Evolutionary conservation across 2,329 filamentous ascomycete genomes (phyloP), one percentile per base, ranked within the genome.

Genomic region (Pestalotiopsis sp.): DNA sequence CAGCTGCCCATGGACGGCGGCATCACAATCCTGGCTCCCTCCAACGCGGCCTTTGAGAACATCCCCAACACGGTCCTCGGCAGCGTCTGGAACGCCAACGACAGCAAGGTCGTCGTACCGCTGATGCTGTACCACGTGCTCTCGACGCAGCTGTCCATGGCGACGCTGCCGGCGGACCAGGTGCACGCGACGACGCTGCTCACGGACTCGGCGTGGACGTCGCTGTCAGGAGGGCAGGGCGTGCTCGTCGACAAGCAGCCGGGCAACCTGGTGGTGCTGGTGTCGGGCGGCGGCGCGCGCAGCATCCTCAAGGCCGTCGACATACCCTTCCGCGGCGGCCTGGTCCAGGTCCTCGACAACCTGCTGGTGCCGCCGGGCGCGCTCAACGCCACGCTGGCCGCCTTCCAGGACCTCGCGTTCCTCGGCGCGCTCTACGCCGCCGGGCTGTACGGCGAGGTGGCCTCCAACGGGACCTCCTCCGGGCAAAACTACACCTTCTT

Each of bases 111-210:
- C 9, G 79, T 83, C 3, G 77, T 82, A n/a, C 77, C 79, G 41
- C 82, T 91, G 39, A 82, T 92, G 4, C 79, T 85, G 64, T 92
- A 92, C 77, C 90, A 92, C 78, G 84, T 91, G 64, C 80, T 91
- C 31, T 81, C 85, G 64, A 85, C 84, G 63, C 84, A 83, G 14
- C 81, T 90, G 13, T 73, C 77, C 4, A 80, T 80, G 5, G 77
- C 74, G 7, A 76, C 75, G 20, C 78, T 87, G 45, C 69, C 76
- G 2, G 82, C 82, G 1, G 77, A 78, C 2, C 78, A 80, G 1
- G 76, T 76, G 23, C 83, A 85, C 67, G 76, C 81, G 41, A 75
- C 81, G 38, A 86, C 84, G 1, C 79, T 86, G 20, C 78, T 88
- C 61, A 79, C 74, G 6, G 77, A 79, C 52, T 45, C 78, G 11